These are phyloP conservation scores for Curvularia eragrostidis DNA, from an alignment of 2,329 filamentous ascomycete species.

Conservation along the genomic window DNA sequence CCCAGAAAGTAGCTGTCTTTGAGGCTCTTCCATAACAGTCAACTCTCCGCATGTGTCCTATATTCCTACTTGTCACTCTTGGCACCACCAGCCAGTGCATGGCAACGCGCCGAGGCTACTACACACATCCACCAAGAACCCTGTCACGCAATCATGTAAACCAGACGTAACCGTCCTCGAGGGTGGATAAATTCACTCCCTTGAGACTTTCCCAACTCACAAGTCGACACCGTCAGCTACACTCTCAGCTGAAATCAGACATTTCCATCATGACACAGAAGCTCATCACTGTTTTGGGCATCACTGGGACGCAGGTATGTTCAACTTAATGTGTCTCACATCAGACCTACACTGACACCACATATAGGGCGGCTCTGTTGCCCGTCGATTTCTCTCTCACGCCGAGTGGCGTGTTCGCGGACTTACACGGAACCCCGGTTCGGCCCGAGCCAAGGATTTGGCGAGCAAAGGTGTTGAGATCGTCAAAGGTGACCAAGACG, in stretches of 20 bases:
- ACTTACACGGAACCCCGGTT: slow-evolving; percentile 54
- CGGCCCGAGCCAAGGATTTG: slow-evolving; percentile 44
- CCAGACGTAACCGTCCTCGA: neutral
- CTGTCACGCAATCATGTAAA: neutral
- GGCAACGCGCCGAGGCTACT: neutral
- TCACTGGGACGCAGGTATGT: slow-evolving; percentile 28
- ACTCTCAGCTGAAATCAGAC: neutral
- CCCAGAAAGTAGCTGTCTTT: neutral
- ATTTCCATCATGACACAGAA: slow-evolving; percentile 10
- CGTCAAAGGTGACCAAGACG: slow-evolving; percentile 25
- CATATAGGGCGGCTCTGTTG: slow-evolving; percentile 29
- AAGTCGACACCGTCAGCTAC: neutral
- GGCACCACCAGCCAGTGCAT: neutral
- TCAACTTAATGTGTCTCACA: neutral
- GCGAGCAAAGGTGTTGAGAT: slow-evolving; percentile 27
- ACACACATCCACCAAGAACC: neutral
- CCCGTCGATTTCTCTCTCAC: slow-evolving; percentile 31
- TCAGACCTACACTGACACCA: slow-evolving; percentile 5
- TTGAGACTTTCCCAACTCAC: neutral
- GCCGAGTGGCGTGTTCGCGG: slow-evolving; percentile 39
- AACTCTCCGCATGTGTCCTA: neutral
- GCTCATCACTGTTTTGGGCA: slow-evolving; percentile 27
- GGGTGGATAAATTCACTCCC: neutral
- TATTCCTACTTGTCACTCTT: neutral
- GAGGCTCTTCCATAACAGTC: neutral